Evolutionary conservation across 441 rosid genomes (phyloP).

Genomic region (Bocquillonia castaneifolia): DNA sequence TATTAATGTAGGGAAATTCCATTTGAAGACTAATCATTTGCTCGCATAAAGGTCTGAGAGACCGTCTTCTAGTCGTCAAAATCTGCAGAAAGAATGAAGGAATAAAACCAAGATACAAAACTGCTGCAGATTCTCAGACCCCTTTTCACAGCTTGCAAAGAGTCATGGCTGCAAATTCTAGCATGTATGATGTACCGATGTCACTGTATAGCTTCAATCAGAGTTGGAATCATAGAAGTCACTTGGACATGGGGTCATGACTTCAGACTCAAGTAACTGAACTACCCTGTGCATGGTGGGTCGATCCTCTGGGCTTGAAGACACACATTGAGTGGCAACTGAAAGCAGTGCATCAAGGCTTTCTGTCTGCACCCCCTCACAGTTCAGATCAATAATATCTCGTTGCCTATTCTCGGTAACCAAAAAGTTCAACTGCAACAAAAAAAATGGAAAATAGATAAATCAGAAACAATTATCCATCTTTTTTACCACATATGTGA

Average conservation of each 20-base stretch:
- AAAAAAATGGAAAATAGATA: conserved; percentile 1
- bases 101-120: conserved; percentile 30
- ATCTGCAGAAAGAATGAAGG: conserved; percentile 46
- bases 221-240: conserved; percentile 87
- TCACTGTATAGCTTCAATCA: conserved; percentile 34
- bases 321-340: conserved; percentile 83
- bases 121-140: conserved; percentile 28
- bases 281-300: conserved; percentile 98
- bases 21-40: conserved; percentile 8
- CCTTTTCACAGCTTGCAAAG: conserved; percentile 13
- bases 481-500: not conserved
- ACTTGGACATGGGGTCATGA: conserved; percentile 98
- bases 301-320: conserved; percentile 77
- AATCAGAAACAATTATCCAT: not conserved
- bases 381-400: conserved; percentile 70
- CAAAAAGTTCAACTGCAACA: conserved; percentile 75
- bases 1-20: conserved; percentile 8
- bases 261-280: conserved; percentile 88
- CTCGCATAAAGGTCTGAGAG: conserved; percentile 4
- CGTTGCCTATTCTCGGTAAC: conserved; percentile 57
- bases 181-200: conserved; percentile 13
- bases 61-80: conserved; percentile 19
- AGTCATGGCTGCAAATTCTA: conserved; percentile 22
- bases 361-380: conserved; percentile 77
- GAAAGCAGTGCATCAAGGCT: conserved; percentile 80